Percentiles rank a stretch among this genome's conserved stretches.
These are phyloP conservation scores for Penicillium sclerotigenum DNA, from an alignment of 2,329 filamentous ascomycete species.

Conservation along the genomic window DNA sequence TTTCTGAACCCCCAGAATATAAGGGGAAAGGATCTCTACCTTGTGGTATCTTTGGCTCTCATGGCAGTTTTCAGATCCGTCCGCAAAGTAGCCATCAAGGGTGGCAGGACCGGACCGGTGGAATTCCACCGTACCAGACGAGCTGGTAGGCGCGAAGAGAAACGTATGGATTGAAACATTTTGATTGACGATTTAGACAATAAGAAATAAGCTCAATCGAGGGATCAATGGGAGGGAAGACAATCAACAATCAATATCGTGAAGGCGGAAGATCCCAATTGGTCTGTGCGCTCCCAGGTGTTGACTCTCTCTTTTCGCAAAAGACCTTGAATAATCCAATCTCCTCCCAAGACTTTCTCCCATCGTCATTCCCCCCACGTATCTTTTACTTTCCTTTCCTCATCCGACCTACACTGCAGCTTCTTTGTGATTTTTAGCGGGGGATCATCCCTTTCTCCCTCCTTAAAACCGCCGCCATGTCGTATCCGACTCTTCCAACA, in stretches of 20 bases:
- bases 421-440: conserved; percentile 12
- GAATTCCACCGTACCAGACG: conserved; percentile 41
- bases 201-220: conserved; percentile 1
- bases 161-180: conserved; percentile 36
- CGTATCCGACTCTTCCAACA: conserved; percentile 38
- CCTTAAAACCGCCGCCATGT: conserved; percentile 34
- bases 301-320: conserved; percentile 22
- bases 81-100: conserved; percentile 45
- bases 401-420: conserved; percentile 13
- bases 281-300: conserved; percentile 35
- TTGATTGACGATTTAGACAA: not conserved
- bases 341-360: conserved; percentile 10
- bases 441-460: conserved; percentile 22
- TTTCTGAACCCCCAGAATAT: not conserved
- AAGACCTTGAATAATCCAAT: conserved; percentile 19
- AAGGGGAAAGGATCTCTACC: conserved; percentile 28
- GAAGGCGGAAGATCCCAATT: conserved; percentile 25
- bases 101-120: conserved; percentile 37
- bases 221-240: not conserved
- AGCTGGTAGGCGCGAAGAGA: conserved; percentile 27
- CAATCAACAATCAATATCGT: conserved; percentile 3
- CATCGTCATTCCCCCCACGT: conserved; percentile 3
- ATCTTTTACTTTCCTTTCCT: conserved; percentile 5
- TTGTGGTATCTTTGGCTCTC: conserved; percentile 48
- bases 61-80: conserved; percentile 50